Evolutionary conservation across 345 rosid species (phyloP).

Genomic region (Draba incana): DNA sequence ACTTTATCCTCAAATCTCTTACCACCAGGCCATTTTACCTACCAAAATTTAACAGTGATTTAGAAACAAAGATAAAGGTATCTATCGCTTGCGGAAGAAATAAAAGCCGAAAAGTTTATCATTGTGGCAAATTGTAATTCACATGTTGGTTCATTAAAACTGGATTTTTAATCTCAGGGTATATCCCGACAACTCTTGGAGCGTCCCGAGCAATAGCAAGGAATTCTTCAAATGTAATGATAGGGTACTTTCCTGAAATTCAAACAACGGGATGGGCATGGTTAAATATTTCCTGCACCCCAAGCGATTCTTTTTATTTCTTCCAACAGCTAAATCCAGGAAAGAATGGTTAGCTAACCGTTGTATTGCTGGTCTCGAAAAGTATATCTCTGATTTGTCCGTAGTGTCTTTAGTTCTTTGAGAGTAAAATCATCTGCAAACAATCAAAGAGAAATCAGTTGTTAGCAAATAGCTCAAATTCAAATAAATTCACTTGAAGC

Average conservation of each 20-base stretch:
- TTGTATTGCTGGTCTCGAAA: constrained; percentile 87
- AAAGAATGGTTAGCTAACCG: constrained; percentile 46
- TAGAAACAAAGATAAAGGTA: constrained; percentile 7
- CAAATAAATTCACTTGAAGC: constrained; percentile 12
- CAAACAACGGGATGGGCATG: neutral
- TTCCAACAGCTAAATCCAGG: constrained; percentile 13
- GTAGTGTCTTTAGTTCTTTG: constrained; percentile 67
- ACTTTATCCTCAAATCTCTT: constrained; percentile 79
- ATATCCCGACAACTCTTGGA: constrained; percentile 87
- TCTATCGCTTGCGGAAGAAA: too few relatives aligned
- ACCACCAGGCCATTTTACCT: constrained; percentile 88
- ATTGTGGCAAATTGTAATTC: constrained; percentile 35
- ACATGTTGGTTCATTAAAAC: constrained; percentile 82
- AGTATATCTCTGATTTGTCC: constrained; percentile 72
- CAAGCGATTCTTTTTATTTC: neutral
- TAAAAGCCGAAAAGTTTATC: neutral
- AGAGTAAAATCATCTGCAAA: constrained; percentile 86
- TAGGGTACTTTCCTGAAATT: constrained; percentile 70
- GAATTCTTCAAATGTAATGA: constrained; percentile 88
- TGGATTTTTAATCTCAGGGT: constrained; percentile 96
- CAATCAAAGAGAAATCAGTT: constrained; percentile 7
- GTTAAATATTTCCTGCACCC: neutral
- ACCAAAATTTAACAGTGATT: constrained; percentile 3
- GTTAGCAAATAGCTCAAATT: constrained; percentile 6
- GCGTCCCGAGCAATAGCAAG: constrained; percentile 81